Evolutionary conservation across 2,329 filamentous ascomycete species (phyloP), one percentile per base, ranked within the genome.

Genomic region (Westerdykella aurantiaca): DNA sequence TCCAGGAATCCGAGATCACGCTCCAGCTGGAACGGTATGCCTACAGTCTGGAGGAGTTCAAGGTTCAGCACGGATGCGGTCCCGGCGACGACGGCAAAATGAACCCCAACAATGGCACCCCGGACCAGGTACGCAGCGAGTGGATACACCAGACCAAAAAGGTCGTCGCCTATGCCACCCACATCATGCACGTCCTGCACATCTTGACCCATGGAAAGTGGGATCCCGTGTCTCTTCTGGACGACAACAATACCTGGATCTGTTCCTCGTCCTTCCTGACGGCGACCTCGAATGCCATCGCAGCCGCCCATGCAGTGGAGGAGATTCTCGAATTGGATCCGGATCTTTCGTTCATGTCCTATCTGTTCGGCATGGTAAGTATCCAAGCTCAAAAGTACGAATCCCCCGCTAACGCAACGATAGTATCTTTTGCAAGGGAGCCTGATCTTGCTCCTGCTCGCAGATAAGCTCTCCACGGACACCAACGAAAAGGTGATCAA

Each of bases 191-290:
- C 60, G 90, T 95, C 10, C 73, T 95, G 33, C 88, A 96, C 64
- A 93, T 95, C 37, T 76, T 95, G 4, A 76, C 95, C 16, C 83
- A 88, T 17, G 88, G 88, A 4, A 95, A 94, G 69, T 96, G 90
- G 90, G 90, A 95, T 63, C 90, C 90, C 0, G 88, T 95, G 56
- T 87, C 86, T 43, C 77, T 95, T 12, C 77, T 95, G 3, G 89
- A 95, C 58, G 88, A 95, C 66, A 86, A 91, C 57, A 89, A 95
- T 61, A 77, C 93, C 39, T 95, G 90, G 89, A 95, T 95, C 51
- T 93, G 87, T 34, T 90, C 88, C 0, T 83, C 88, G 51, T 86
- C 83, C 1, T 95, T 95, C 68, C 83, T 94, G 55, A 83, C 82
- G 1, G 88, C 89, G 2, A 95, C 88, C 4, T 83, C 85, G 16